These are phyloP conservation scores for Russula ochroleuca DNA, from an alignment of 768 basidiomycete genomes.

Conservation along the genomic window DNA sequence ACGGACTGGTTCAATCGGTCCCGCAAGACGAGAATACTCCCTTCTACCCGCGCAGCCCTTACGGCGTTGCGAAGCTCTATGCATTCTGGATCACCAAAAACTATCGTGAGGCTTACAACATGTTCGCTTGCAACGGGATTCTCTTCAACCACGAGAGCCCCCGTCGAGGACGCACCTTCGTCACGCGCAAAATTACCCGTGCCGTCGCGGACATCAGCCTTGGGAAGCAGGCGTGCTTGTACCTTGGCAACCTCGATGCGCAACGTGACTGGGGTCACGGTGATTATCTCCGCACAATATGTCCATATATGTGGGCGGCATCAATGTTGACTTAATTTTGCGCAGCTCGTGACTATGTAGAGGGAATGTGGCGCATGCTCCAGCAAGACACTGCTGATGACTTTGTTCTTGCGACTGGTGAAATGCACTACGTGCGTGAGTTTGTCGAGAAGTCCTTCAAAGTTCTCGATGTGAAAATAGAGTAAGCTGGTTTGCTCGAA, in stretches of 20 bases:
- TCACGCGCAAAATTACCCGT: slow-evolving; percentile 90
- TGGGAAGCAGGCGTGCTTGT: slow-evolving; percentile 86
- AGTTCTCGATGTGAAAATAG: slow-evolving; percentile 60
- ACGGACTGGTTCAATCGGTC: slow-evolving; percentile 94
- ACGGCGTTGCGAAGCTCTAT: slow-evolving; percentile 93
- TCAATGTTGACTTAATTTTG: slow-evolving; percentile 2
- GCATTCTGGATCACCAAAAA: slow-evolving; percentile 89
- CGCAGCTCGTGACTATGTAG: slow-evolving; percentile 82
- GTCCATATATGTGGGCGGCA: not conserved
- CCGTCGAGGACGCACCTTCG: slow-evolving; percentile 89
- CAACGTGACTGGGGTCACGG: slow-evolving; percentile 98
- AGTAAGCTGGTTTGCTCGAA: slow-evolving; percentile 39
- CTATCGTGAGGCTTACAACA: slow-evolving; percentile 92
- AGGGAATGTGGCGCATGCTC: slow-evolving; percentile 97
- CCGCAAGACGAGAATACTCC: slow-evolving; percentile 95
- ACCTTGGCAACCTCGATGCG: slow-evolving; percentile 92
- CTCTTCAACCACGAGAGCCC: slow-evolving; percentile 99
- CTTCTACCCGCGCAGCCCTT: slow-evolving; percentile 97
- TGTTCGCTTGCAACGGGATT: slow-evolving; percentile 96
- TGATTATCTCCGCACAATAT: slow-evolving; percentile 35
- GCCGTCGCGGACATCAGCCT: slow-evolving; percentile 89
- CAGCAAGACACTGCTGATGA: slow-evolving; percentile 82
- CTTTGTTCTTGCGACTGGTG: slow-evolving; percentile 93
- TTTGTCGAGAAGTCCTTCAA: slow-evolving; percentile 86
- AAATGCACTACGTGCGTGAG: slow-evolving; percentile 92